A percentile compares a stretch with the other conserved stretches of the same genome.
These are phyloP conservation scores for Geotrichum carabidarum DNA, from an alignment of 1,139 yeast genomes.

Conservation along the genomic window DNA sequence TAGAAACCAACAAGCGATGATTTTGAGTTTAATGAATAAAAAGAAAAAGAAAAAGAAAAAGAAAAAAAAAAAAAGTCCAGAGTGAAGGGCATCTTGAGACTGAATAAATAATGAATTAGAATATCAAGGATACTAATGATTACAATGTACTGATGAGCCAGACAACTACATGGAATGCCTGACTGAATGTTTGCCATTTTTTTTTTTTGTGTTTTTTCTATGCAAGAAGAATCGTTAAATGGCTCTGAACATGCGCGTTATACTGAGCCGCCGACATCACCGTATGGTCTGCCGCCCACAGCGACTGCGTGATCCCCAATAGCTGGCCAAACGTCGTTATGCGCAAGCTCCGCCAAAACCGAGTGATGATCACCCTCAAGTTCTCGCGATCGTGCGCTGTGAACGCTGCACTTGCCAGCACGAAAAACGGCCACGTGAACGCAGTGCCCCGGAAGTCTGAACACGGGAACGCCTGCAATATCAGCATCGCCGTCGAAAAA, in stretches of 20 bases:
- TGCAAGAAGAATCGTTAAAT: constrained; percentile 7
- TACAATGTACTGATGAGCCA: no score
- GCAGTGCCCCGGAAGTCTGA: constrained; percentile 13
- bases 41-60: no score
- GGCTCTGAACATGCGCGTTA: constrained; percentile 1
- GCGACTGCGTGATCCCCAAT: not conserved
- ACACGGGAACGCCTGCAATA: constrained; percentile 1
- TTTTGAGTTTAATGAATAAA: no score
- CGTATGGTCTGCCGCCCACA: constrained; percentile 7
- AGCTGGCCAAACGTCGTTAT: constrained; percentile 15
- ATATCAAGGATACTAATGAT: no score
- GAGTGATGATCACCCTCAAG: not conserved
- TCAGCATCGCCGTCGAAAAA: not conserved
- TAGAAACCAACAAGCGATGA: no score
- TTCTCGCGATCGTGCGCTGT: not conserved
- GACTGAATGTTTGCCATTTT: no score
- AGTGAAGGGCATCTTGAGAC: no score
- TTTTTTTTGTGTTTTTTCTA: not conserved
- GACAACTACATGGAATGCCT: no score
- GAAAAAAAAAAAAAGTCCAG: no score
- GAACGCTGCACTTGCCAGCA: constrained; percentile 5
- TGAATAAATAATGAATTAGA: not conserved
- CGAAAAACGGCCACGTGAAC: constrained; percentile 14
- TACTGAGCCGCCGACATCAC: not conserved
- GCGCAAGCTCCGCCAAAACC: constrained; percentile 5